These are phyloP conservation scores for Furcasterigmium furcatum DNA, from an alignment of 2,329 filamentous ascomycete genomes.

Conservation along the genomic window DNA sequence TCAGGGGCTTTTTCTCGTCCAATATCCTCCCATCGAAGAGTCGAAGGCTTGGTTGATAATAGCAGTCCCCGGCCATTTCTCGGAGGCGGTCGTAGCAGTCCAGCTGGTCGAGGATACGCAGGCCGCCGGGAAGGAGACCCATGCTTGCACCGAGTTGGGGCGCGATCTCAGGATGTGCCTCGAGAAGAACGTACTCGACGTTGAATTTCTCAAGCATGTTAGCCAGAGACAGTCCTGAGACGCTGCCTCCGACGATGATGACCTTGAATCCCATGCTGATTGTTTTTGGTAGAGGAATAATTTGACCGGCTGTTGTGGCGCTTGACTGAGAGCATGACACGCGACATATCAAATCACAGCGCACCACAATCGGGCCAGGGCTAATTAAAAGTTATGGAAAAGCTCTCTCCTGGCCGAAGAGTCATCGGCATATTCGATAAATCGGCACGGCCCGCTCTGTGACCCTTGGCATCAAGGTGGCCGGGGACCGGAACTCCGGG, in stretches of 20 bases:
- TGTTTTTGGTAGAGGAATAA: background rate
- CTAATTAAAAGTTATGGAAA: too few species aligned
- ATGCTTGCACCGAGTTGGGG: slow-evolving; percentile 46
- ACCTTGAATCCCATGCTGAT: slow-evolving; percentile 25
- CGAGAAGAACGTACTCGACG: slow-evolving; percentile 47
- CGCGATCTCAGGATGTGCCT: slow-evolving; percentile 34
- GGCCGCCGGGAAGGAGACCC: slow-evolving; percentile 35
- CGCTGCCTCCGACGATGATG: slow-evolving; percentile 44
- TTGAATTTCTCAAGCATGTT: slow-evolving; percentile 35
- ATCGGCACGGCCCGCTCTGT: too few species aligned
- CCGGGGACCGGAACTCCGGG: too few species aligned
- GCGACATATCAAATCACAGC: too few species aligned
- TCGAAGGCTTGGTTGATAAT: background rate
- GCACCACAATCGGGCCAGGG: too few species aligned
- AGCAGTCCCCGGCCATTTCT: slow-evolving; percentile 12
- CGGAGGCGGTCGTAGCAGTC: slow-evolving; percentile 22
- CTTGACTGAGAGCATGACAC: too few species aligned
- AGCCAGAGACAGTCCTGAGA: slow-evolving; percentile 35
- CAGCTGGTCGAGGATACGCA: slow-evolving; percentile 46
- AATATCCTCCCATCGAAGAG: slow-evolving; percentile 10
- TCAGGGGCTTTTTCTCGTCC: slow-evolving; percentile 11
- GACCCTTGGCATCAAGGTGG: too few species aligned
- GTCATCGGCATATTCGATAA: too few species aligned
- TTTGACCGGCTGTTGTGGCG: too few species aligned
- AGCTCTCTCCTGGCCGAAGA: too few species aligned